Conservation (phyloP, 805 yeast genomes). For the Nakazawaea ambrosiae region DNA sequence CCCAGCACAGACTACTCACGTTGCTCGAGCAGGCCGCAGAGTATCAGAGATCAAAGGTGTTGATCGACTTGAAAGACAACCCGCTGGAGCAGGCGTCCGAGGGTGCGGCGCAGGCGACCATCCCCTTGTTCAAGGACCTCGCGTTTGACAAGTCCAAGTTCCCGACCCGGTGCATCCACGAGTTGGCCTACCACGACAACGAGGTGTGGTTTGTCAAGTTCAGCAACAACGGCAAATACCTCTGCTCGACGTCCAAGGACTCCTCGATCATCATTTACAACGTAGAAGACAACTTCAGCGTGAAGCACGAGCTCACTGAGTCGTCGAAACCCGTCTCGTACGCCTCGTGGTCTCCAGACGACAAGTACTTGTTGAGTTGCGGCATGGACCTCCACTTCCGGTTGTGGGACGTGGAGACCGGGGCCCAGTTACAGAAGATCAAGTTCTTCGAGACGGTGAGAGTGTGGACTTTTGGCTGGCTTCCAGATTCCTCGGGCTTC, state of each 20-base stretch:
- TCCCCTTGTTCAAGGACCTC: conserved; percentile 17
- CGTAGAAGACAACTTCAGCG: conserved; percentile 38
- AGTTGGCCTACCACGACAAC: conserved; percentile 47
- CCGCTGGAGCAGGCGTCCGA: conserved; percentile 13
- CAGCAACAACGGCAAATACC: conserved; percentile 65
- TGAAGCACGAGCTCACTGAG: conserved; percentile 31
- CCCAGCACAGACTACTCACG: conserved; percentile 43
- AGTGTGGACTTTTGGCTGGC: conserved; percentile 62
- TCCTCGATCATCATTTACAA: conserved; percentile 59
- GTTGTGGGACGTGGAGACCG: conserved; percentile 55
- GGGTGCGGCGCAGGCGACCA: conserved; percentile 18
- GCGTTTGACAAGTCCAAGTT: conserved; percentile 20
- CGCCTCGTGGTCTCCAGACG: conserved; percentile 73
- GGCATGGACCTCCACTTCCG: conserved; percentile 65
- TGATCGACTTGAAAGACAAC: conserved; percentile 26
- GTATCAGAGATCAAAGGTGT: conserved; percentile 33
- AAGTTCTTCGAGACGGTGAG: conserved; percentile 19
- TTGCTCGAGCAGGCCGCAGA: conserved; percentile 44
- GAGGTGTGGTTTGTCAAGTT: conserved; percentile 85
- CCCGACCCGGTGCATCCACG: conserved; percentile 41
- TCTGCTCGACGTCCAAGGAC: conserved; percentile 77
- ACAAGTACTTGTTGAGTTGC: conserved; percentile 58
- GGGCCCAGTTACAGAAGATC: conserved; percentile 17
- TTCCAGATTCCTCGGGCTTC: conserved; percentile 48
- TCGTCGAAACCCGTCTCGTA: conserved; percentile 53